A percentile compares a stretch with the other conserved stretches of the same genome.
phyloP scores from a whole-genome alignment of 176 grass and related monocot species.

The Puccinellia tenuiflora region DNA sequence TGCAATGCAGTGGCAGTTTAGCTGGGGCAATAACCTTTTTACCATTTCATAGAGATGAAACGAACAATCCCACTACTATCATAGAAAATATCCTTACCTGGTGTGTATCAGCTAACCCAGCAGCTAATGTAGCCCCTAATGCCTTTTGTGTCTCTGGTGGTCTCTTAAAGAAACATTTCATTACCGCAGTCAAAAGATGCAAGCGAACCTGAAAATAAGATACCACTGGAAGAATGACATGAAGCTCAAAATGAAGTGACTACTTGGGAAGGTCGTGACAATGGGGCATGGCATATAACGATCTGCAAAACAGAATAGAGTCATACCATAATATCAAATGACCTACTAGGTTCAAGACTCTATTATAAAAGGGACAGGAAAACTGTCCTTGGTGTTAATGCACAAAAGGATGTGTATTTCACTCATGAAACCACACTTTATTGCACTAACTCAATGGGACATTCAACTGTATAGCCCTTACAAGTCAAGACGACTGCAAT shows the following conservation, averaged over 20 bases:
- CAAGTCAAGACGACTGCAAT: background rate
- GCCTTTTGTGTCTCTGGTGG: slow-evolving; percentile 89
- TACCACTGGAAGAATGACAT: slow-evolving; percentile 9
- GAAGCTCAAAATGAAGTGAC: background rate
- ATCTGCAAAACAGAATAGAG: background rate
- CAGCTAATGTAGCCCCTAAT: slow-evolving; percentile 82
- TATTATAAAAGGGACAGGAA: background rate
- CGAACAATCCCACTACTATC: background rate
- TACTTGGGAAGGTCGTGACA: background rate
- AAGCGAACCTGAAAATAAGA: slow-evolving; percentile 71
- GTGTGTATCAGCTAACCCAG: slow-evolving; percentile 78
- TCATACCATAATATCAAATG: slow-evolving; percentile 6
- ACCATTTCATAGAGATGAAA: background rate
- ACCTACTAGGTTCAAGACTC: background rate
- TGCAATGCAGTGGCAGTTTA: slow-evolving; percentile 33
- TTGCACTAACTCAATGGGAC: background rate
- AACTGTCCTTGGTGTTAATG: background rate
- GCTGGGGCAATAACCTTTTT: slow-evolving; percentile 8
- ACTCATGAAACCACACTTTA: background rate
- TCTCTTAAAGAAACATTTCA: slow-evolving; percentile 98
- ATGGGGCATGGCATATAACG: background rate
- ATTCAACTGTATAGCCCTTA: slow-evolving; percentile 13
- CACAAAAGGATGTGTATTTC: background rate
- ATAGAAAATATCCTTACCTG: slow-evolving; percentile 45
- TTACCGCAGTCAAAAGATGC: slow-evolving; percentile 94